These are phyloP conservation scores for Fusarium phyllophilum DNA, from an alignment of 2,329 filamentous ascomycete genomes.

Conservation along the genomic window DNA sequence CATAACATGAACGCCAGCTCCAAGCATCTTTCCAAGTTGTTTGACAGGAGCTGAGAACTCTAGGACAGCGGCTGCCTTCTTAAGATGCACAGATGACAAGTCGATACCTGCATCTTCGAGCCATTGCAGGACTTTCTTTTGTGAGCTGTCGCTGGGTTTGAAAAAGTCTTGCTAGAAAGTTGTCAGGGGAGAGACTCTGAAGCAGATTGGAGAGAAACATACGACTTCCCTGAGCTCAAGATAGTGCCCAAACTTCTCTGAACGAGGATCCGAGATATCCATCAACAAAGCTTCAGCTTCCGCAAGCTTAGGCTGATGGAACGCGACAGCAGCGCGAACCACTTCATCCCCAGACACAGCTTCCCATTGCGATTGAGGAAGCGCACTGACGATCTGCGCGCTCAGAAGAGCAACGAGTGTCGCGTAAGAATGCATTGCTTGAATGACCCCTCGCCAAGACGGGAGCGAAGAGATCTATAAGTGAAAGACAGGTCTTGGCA, in stretches of 20 bases:
- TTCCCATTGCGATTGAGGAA: constrained; percentile 1
- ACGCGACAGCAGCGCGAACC: constrained; percentile 3
- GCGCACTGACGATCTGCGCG: not conserved
- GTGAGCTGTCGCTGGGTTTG: not conserved
- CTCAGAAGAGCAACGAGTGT: not conserved
- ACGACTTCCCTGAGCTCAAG: not conserved
- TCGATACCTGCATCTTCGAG: not conserved
- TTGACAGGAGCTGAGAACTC: not conserved
- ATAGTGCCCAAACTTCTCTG: not conserved
- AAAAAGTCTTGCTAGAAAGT: not conserved
- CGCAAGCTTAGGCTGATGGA: not conserved
- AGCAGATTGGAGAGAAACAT: not conserved
- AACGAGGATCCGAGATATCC: not conserved
- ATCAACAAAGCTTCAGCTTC: constrained; percentile 1
- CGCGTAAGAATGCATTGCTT: not conserved
- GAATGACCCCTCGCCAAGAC: not conserved
- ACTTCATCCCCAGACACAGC: not conserved
- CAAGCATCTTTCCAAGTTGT: not conserved
- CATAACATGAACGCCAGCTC: not conserved
- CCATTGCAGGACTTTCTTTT: not conserved
- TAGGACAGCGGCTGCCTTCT: not conserved
- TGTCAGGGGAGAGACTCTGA: not conserved
- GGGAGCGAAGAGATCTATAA: not conserved
- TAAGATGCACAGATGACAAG: not conserved
- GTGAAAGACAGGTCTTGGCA: not conserved